Conservation (phyloP, 352 stramenopile genomes). For the Phytophthora fragariaefolia region DNA sequence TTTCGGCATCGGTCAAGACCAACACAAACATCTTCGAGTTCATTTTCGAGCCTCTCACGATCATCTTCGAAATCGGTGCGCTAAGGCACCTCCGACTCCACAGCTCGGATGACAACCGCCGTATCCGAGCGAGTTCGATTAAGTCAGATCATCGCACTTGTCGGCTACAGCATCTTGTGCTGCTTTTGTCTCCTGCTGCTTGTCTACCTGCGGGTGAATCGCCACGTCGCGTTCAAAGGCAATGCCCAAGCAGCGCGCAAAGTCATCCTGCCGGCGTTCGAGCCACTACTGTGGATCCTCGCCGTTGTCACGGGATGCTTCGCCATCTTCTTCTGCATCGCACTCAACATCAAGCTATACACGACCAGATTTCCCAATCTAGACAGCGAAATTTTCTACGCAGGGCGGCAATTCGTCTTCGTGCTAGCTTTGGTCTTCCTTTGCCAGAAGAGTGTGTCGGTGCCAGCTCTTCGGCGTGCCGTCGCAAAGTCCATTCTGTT, state of each 20-base stretch:
- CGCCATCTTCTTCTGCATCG: conserved; percentile 44
- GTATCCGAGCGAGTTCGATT: conserved; percentile 15
- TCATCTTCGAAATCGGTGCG: conserved; percentile 1
- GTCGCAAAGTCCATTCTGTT: conserved; percentile 49
- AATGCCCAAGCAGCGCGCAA: conserved; percentile 48
- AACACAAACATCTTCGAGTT: neutral
- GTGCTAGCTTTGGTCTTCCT: conserved; percentile 57
- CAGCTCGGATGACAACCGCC: conserved; percentile 1
- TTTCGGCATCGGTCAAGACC: conserved; percentile 6
- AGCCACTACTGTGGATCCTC: conserved; percentile 63
- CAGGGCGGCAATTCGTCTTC: conserved; percentile 62
- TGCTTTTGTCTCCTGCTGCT: conserved; percentile 45
- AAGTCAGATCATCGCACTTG: conserved; percentile 42
- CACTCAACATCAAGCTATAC: conserved; percentile 42
- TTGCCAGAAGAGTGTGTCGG: conserved; percentile 70
- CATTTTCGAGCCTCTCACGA: neutral
- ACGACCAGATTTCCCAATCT: conserved; percentile 36
- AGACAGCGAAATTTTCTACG: conserved; percentile 48
- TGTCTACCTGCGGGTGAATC: conserved; percentile 50
- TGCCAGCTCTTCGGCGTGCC: conserved; percentile 53
- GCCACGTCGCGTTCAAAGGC: conserved; percentile 50
- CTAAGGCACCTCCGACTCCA: neutral
- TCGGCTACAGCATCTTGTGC: conserved; percentile 47
- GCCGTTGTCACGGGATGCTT: conserved; percentile 31
- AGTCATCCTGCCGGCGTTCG: conserved; percentile 64